Conservation (phyloP, 2,329 filamentous ascomycete species). For the Colletotrichum sp. region DNA sequence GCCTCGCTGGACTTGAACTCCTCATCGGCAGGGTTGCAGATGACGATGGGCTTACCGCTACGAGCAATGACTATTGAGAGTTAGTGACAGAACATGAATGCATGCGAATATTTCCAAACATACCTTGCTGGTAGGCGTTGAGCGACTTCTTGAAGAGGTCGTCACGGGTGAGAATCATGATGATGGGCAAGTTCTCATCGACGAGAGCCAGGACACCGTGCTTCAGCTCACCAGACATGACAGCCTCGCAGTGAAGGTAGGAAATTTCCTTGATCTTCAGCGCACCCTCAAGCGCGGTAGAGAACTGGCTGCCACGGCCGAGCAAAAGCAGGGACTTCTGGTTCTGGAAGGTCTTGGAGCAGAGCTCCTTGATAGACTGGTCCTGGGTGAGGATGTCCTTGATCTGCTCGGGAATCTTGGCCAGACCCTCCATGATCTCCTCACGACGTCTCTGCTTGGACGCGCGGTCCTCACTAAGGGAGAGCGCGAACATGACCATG, state of each 20-base stretch:
- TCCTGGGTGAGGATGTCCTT: conserved; percentile 90
- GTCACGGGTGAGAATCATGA: conserved; percentile 98
- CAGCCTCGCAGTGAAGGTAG: conserved; percentile 98
- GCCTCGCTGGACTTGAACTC: conserved; percentile 90
- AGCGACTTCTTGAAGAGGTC: conserved; percentile 98
- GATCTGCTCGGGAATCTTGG: conserved; percentile 89
- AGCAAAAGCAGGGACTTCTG: conserved; percentile 95
- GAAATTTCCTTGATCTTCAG: conserved; percentile 99
- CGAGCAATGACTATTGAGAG: conserved; percentile 82
- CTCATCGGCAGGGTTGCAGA: conserved; percentile 89
- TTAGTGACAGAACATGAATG: background rate
- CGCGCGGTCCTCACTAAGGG: conserved; percentile 92
- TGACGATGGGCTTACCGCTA: conserved; percentile 94
- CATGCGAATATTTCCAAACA: conserved; percentile 31
- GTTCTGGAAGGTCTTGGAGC: conserved; percentile 90
- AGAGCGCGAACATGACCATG: conserved; percentile 99
- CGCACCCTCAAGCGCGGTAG: conserved; percentile 94
- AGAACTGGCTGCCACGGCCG: conserved; percentile 94
- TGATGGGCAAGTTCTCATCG: conserved; percentile 97
- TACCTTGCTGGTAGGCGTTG: conserved; percentile 97
- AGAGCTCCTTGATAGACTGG: conserved; percentile 92
- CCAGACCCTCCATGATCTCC: conserved; percentile 95
- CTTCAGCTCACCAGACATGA: conserved; percentile 99
- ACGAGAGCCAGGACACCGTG: conserved; percentile 97
- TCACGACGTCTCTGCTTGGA: conserved; percentile 91